A percentile compares a stretch with the other conserved stretches of the same genome.
Conservation (phyloP, 2,329 filamentous ascomycete species). For the Fusarium haematococcum region DNA sequence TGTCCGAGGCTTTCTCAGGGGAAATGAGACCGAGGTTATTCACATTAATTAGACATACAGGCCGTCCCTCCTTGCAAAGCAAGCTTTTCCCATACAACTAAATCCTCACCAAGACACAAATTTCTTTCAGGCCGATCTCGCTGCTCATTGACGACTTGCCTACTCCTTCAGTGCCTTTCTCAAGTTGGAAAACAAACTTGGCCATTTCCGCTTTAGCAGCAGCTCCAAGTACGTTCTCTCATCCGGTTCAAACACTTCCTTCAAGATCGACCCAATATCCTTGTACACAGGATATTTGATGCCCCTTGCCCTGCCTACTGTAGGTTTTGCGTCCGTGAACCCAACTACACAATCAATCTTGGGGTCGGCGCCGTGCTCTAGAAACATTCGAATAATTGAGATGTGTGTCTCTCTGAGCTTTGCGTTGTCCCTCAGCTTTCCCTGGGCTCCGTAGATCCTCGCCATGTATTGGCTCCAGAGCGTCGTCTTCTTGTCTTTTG, state of each 20-base stretch:
- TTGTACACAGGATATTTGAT: not conserved
- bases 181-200: not conserved
- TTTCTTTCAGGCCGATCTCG: not conserved
- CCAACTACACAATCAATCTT: not conserved
- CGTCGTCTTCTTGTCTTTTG: not conserved
- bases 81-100: not conserved
- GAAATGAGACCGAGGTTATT: too few relatives aligned
- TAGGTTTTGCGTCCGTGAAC: not conserved
- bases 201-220: not conserved
- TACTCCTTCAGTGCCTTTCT: not conserved
- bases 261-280: not conserved
- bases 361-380: not conserved
- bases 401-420: not conserved
- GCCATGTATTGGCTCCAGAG: not conserved
- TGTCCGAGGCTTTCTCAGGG: too few relatives aligned
- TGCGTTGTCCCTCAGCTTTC: not conserved
- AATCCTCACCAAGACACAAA: not conserved
- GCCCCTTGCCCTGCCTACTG: not conserved
- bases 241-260: not conserved
- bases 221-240: not conserved
- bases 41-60: not conserved
- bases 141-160: not conserved
- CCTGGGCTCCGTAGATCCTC: not conserved
- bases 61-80: too few relatives aligned
- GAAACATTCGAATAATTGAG: not conserved